A percentile compares a stretch with the other conserved stretches of the same genome.
These are phyloP conservation scores for Apiospora marii DNA, from an alignment of 2,329 filamentous ascomycete genomes.

Conservation along the genomic window DNA sequence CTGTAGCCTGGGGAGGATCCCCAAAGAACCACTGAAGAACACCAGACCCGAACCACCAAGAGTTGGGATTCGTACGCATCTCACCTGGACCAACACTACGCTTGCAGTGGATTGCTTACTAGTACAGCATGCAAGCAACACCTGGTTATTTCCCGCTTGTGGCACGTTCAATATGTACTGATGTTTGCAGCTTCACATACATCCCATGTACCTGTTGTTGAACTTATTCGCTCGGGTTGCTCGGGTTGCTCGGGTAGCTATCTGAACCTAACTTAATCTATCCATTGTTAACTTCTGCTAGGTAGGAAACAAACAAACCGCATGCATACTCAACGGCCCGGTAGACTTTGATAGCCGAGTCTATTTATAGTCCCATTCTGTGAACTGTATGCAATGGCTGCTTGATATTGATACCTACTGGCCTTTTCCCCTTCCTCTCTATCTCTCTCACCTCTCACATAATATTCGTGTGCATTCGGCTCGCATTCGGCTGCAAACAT, in stretches of 20 bases:
- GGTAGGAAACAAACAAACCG: neutral
- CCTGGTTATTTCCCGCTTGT: neutral
- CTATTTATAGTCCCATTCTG: constrained; percentile 6
- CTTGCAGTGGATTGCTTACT: neutral
- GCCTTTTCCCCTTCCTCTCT: neutral
- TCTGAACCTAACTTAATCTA: neutral
- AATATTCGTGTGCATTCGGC: neutral
- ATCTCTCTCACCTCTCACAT: neutral
- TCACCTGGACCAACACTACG: neutral
- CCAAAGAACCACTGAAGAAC: neutral
- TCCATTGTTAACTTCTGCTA: neutral
- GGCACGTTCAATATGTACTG: neutral
- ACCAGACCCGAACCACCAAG: neutral
- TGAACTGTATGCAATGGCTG: neutral
- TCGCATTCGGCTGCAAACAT: constrained; percentile 1
- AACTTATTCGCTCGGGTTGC: neutral
- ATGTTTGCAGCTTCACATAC: neutral
- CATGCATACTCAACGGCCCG: neutral
- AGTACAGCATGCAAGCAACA: neutral
- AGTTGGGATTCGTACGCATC: neutral
- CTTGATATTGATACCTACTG: neutral
- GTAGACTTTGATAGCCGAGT: neutral
- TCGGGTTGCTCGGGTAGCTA: neutral
- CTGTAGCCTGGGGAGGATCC: neutral
- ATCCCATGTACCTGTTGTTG: neutral